Conservation (phyloP, 768 basidiomycete species). For the Pleurotus pulmonarius region DNA sequence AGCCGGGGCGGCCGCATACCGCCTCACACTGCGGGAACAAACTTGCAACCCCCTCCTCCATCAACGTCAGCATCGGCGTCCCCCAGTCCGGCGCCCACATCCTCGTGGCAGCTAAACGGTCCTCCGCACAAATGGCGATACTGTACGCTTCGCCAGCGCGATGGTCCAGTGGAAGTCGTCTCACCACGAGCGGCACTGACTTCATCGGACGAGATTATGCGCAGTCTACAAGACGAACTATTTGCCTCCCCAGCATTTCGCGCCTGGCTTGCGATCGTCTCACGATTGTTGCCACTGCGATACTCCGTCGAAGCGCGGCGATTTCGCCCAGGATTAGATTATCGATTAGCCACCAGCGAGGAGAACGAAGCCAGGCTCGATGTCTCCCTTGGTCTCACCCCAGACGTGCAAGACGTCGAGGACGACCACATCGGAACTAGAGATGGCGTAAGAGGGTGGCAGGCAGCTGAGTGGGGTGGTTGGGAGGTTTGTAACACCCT, state of each 20-base stretch:
- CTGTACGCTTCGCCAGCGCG: slow-evolving; percentile 53
- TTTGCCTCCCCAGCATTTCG: slow-evolving; percentile 83
- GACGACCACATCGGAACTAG: slow-evolving; percentile 19
- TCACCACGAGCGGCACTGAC: slow-evolving; percentile 50
- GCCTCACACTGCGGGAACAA: slow-evolving; percentile 57
- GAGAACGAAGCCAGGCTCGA: slow-evolving; percentile 81
- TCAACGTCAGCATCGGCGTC: neutral
- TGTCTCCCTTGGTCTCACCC: slow-evolving; percentile 83
- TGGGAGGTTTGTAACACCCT: slow-evolving; percentile 68
- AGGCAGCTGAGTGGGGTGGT: slow-evolving; percentile 79
- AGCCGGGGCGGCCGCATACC: slow-evolving; percentile 56
- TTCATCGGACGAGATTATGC: slow-evolving; percentile 56
- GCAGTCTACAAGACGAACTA: slow-evolving; percentile 70
- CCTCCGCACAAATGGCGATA: slow-evolving; percentile 97
- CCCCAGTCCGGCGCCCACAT: neutral
- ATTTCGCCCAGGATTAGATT: slow-evolving; percentile 91
- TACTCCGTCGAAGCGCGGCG: slow-evolving; percentile 79
- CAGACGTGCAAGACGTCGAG: slow-evolving; percentile 38
- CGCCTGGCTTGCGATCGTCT: slow-evolving; percentile 80
- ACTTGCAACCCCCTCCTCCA: slow-evolving; percentile 18
- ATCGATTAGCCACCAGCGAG: slow-evolving; percentile 89
- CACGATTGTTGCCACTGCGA: slow-evolving; percentile 66
- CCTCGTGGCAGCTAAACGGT: slow-evolving; percentile 69
- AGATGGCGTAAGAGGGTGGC: slow-evolving; percentile 47
- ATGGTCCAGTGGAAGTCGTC: slow-evolving; percentile 36